phyloP scores from a whole-genome alignment of 2,329 filamentous ascomycete species.

The Neonectria faginata region DNA sequence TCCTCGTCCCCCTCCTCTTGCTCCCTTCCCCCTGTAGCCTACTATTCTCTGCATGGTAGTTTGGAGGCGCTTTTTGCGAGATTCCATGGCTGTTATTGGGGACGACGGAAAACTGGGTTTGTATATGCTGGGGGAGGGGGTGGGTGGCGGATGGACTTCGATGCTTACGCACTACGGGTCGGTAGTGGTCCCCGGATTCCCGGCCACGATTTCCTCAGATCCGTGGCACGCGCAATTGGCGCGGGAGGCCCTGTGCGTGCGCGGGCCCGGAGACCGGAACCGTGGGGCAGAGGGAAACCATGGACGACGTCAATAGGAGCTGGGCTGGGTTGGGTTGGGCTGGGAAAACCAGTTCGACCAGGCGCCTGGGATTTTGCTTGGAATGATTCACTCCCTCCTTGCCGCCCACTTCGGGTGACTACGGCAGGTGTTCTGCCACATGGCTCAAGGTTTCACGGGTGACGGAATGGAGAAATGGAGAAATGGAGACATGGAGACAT shows the following conservation, averaged over 20 bases:
- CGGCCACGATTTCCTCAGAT: neutral
- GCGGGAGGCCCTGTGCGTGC: constrained; percentile 24
- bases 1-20: neutral
- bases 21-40: neutral
- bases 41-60: neutral
- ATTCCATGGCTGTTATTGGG: neutral
- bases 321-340: neutral
- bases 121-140: neutral
- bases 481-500: neutral
- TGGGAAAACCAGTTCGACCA: neutral
- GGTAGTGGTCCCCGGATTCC: neutral
- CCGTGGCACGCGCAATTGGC: constrained; percentile 20
- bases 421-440: constrained; percentile 19
- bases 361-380: constrained; percentile 8
- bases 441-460: constrained; percentile 1
- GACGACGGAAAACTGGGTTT: neutral
- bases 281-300: neutral
- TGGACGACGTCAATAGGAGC: too few species aligned
- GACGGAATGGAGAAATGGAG: neutral
- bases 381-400: neutral
- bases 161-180: neutral
- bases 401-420: constrained; percentile 14
- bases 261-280: constrained; percentile 4
- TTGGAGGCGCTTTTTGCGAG: neutral
- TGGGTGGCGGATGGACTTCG: neutral